These are phyloP conservation scores for Spathaspora boniae DNA, from an alignment of 805 yeast genomes.

Conservation along the genomic window DNA sequence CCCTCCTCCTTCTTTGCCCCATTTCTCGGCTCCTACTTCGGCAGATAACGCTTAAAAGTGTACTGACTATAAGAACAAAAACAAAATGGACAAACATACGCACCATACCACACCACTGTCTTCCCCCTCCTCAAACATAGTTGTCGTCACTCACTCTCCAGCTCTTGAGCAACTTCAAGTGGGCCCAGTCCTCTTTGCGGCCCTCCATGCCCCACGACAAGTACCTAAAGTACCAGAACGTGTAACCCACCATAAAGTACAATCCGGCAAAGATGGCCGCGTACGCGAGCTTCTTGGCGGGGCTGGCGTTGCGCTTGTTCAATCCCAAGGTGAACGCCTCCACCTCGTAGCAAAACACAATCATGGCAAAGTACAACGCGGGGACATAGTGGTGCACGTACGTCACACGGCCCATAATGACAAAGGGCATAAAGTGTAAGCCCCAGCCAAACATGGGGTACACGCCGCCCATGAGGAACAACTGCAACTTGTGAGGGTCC, in stretches of 20 bases:
- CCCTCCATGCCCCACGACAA: conserved; percentile 45
- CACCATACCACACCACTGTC: conserved; percentile 1
- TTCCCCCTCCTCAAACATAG: conserved; percentile 18
- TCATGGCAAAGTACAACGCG: conserved; percentile 88
- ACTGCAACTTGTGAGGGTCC: conserved; percentile 43
- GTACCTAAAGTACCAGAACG: conserved; percentile 43
- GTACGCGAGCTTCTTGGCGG: conserved; percentile 17
- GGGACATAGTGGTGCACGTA: conserved; percentile 97
- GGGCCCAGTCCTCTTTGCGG: conserved; percentile 35
- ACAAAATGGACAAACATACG: not conserved
- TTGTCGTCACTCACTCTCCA: conserved; percentile 43
- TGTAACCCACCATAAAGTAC: conserved; percentile 31
- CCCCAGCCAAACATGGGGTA: conserved; percentile 91
- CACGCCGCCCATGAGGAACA: conserved; percentile 67
- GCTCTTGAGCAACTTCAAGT: conserved; percentile 35
- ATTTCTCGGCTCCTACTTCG: not conserved
- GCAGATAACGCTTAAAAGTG: too few relatives aligned
- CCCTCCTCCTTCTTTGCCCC: not conserved
- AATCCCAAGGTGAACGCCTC: conserved; percentile 41
- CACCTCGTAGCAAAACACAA: conserved; percentile 62
- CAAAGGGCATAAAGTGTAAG: conserved; percentile 83
- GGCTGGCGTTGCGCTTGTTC: conserved; percentile 13
- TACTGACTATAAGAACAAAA: not conserved
- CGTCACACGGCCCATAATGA: conserved; percentile 92
- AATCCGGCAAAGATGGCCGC: conserved; percentile 22